Evolutionary conservation across 2,329 filamentous ascomycete species (phyloP).

Genomic region (Exophiala spinifera): DNA sequence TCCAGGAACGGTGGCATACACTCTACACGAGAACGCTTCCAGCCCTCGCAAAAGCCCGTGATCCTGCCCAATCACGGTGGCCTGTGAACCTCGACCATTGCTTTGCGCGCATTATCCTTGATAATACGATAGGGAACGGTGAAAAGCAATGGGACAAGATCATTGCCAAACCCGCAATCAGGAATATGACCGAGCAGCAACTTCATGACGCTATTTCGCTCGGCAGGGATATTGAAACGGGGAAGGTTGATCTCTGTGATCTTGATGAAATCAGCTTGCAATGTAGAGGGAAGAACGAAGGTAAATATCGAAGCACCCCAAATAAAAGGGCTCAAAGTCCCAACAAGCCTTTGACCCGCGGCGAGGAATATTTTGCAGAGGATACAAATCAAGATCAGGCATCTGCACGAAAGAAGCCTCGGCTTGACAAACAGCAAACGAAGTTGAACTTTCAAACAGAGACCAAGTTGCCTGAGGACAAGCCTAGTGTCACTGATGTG

Average conservation of each 20-base stretch:
- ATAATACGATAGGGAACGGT: slow-evolving; percentile 38
- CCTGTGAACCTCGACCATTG: slow-evolving; percentile 37
- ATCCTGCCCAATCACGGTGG: slow-evolving; percentile 38
- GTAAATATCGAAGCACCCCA: slow-evolving; percentile 14
- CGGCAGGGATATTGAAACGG: slow-evolving; percentile 38
- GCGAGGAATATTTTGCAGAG: not conserved
- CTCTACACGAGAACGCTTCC: slow-evolving; percentile 31
- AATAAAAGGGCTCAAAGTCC: too few species aligned
- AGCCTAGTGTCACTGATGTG: slow-evolving; percentile 2
- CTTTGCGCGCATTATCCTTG: slow-evolving; percentile 35
- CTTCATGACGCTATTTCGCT: slow-evolving; percentile 38
- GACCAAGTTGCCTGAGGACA: slow-evolving; percentile 5
- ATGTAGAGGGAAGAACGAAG: slow-evolving; percentile 37
- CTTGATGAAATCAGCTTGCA: slow-evolving; percentile 42
- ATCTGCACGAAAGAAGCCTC: not conserved
- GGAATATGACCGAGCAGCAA: slow-evolving; percentile 43
- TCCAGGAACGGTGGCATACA: slow-evolving; percentile 24
- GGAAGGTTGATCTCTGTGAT: slow-evolving; percentile 38
- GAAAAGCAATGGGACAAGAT: slow-evolving; percentile 43
- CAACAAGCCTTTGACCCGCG: too few species aligned
- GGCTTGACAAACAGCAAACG: slow-evolving; percentile 15
- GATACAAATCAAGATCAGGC: not conserved
- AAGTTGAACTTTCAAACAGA: slow-evolving; percentile 12
- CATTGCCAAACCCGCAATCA: slow-evolving; percentile 43
- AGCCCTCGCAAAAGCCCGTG: slow-evolving; percentile 22